These are phyloP conservation scores for Tetrahymena elliotti DNA, from an alignment of 73 alveolate genomes.

Conservation along the genomic window DNA sequence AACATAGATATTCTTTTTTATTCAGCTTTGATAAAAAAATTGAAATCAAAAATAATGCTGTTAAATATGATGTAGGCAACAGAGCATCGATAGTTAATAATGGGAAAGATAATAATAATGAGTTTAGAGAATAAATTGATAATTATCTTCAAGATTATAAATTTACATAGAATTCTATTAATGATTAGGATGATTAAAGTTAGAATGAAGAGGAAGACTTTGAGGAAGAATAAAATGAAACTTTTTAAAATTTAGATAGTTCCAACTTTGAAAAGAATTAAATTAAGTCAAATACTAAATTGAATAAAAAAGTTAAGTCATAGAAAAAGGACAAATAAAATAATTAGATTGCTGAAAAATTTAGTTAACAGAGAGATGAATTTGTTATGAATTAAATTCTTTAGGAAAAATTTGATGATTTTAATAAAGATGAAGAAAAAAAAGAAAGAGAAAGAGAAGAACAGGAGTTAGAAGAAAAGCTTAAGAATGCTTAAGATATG, in stretches of 20 bases:
- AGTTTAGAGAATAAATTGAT: neutral
- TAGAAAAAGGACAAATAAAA: neutral
- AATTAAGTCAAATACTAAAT: neutral
- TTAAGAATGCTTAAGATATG: neutral
- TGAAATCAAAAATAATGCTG: neutral
- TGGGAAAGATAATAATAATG: neutral
- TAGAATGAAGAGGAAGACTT: neutral
- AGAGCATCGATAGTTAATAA: neutral
- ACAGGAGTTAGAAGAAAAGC: neutral
- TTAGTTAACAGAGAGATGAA: neutral
- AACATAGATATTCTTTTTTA: neutral
- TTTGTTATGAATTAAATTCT: neutral
- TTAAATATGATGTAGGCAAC: no score
- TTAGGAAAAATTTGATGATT: neutral
- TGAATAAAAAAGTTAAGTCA: neutral
- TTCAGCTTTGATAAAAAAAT: neutral
- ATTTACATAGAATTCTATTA: neutral
- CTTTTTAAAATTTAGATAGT: neutral
- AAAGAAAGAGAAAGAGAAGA: neutral
- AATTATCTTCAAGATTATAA: neutral
- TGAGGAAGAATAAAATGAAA: neutral
- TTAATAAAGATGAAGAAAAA: neutral
- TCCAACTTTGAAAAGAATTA: neutral
- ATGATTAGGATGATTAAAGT: neutral
- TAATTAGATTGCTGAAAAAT: neutral